phyloP scores from a whole-genome alignment of 768 basidiomycete genomes.

The Saitozyma sp. region DNA sequence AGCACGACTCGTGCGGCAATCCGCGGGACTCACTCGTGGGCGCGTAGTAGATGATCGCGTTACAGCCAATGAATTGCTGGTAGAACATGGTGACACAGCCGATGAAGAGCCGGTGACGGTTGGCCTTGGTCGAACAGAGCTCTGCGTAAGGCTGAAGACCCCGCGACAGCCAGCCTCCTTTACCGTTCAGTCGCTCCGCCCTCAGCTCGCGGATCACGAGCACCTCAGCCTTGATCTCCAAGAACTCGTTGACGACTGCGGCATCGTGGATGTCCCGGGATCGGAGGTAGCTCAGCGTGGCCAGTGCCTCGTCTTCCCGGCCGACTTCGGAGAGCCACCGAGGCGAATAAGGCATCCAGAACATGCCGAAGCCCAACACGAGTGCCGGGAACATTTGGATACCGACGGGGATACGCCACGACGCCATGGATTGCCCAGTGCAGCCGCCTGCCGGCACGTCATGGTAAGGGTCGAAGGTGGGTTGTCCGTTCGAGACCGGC shows the following conservation, averaged over 20 bases:
- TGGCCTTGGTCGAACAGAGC: not conserved
- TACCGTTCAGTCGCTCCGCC: too few species aligned
- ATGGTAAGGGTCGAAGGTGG: constrained; percentile 58
- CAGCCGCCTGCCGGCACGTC: constrained; percentile 67
- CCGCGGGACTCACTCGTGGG: constrained; percentile 5
- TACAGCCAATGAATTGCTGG: constrained; percentile 17
- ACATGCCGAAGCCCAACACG: constrained; percentile 66
- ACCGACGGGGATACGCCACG: constrained; percentile 52
- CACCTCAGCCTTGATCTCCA: constrained; percentile 17
- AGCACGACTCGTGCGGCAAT: not conserved
- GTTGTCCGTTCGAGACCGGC: not conserved
- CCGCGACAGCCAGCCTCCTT: constrained; percentile 3
- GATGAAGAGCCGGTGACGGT: not conserved
- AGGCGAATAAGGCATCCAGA: constrained; percentile 45
- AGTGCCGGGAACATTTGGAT: constrained; percentile 75
- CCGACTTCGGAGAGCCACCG: constrained; percentile 2
- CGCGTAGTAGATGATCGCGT: constrained; percentile 22
- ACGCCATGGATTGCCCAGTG: not conserved
- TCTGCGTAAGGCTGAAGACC: not conserved
- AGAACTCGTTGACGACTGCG: constrained; percentile 6
- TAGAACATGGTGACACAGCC: constrained; percentile 5
- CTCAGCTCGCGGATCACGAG: constrained; percentile 1
- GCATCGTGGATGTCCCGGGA: not conserved
- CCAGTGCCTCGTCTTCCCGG: not conserved
- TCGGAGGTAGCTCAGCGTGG: constrained; percentile 8